Percentiles rank a stretch among this genome's conserved stretches.
Conservation (phyloP, 306 rosid species). For the Prosopis cineraria region DNA sequence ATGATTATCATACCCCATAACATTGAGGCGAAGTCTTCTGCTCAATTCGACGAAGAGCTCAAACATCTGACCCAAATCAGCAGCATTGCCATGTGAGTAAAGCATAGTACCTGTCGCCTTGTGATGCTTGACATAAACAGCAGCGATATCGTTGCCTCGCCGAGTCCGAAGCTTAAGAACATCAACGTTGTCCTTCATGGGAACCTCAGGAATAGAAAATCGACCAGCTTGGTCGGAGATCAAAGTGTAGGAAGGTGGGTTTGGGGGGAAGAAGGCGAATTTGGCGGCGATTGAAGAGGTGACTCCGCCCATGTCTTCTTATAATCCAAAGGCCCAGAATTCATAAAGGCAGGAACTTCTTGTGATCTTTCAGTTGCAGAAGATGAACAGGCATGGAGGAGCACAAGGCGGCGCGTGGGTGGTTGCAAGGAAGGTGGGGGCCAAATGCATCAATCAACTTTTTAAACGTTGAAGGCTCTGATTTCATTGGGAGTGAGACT, state of each 20-base stretch:
- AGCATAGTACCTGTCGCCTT: background rate
- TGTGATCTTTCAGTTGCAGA: background rate
- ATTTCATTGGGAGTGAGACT: background rate
- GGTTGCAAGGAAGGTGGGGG: background rate
- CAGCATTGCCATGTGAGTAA: conserved; percentile 21
- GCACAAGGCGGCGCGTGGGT: background rate
- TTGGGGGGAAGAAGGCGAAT: conserved; percentile 23
- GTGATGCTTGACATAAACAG: conserved; percentile 3
- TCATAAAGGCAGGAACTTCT: background rate
- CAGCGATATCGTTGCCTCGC: conserved; percentile 11
- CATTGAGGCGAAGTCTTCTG: conserved; percentile 4
- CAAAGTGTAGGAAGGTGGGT: conserved; percentile 15
- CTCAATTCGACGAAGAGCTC: conserved; percentile 26
- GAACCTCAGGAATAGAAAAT: background rate
- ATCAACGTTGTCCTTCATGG: conserved; percentile 13
- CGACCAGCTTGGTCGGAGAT: background rate
- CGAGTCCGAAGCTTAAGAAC: conserved; percentile 18
- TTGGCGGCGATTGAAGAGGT: conserved; percentile 26
- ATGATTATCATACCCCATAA: conserved; percentile 23
- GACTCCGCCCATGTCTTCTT: conserved; percentile 23
- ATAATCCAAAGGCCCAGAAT: background rate
- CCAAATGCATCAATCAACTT: background rate
- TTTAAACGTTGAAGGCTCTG: background rate
- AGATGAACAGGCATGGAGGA: background rate
- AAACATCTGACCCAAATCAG: conserved; percentile 24